These are phyloP conservation scores for Periconia sp. DNA, from an alignment of 2,329 filamentous ascomycete species.

Conservation along the genomic window DNA sequence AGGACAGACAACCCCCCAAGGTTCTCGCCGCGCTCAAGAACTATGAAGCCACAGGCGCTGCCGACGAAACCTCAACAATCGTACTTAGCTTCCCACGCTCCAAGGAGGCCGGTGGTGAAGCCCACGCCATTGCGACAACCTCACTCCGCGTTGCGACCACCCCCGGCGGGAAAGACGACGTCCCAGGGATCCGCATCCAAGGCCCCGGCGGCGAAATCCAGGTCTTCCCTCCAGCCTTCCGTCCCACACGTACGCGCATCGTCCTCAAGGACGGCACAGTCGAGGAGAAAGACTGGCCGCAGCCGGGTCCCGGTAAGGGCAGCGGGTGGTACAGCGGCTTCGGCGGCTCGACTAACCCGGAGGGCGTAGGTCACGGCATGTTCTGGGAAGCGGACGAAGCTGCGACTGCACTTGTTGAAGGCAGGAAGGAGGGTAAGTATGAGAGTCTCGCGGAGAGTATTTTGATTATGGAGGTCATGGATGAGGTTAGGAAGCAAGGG, in stretches of 20 bases:
- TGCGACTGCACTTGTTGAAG: slow-evolving; percentile 73
- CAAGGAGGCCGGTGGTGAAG: slow-evolving; percentile 53
- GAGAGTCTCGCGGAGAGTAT: slow-evolving; percentile 73
- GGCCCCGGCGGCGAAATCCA: slow-evolving; percentile 82
- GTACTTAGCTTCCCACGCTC: slow-evolving; percentile 72
- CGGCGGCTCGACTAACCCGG: slow-evolving; percentile 46
- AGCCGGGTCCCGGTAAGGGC: slow-evolving; percentile 51
- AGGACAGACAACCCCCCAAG: slow-evolving; percentile 66
- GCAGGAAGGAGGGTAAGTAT: slow-evolving; percentile 70
- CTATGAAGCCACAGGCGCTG: slow-evolving; percentile 71
- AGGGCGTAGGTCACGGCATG: slow-evolving; percentile 75
- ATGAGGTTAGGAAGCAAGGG: slow-evolving; percentile 66
- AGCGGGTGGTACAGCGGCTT: slow-evolving; percentile 53
- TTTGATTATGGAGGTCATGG: slow-evolving; percentile 81
- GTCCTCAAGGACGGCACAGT: slow-evolving; percentile 55
- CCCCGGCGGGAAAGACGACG: slow-evolving; percentile 57
- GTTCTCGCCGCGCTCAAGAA: slow-evolving; percentile 69
- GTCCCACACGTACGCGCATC: slow-evolving; percentile 66
- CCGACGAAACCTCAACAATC: slow-evolving; percentile 77
- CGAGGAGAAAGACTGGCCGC: slow-evolving; percentile 50
- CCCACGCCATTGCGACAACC: slow-evolving; percentile 69
- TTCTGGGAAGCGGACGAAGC: slow-evolving; percentile 86
- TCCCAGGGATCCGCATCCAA: slow-evolving; percentile 75
- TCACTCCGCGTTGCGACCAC: slow-evolving; percentile 51
- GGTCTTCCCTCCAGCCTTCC: slow-evolving; percentile 71